phyloP scores from a whole-genome alignment of 208 protist genomes.

The Trypanosoma congolense region DNA sequence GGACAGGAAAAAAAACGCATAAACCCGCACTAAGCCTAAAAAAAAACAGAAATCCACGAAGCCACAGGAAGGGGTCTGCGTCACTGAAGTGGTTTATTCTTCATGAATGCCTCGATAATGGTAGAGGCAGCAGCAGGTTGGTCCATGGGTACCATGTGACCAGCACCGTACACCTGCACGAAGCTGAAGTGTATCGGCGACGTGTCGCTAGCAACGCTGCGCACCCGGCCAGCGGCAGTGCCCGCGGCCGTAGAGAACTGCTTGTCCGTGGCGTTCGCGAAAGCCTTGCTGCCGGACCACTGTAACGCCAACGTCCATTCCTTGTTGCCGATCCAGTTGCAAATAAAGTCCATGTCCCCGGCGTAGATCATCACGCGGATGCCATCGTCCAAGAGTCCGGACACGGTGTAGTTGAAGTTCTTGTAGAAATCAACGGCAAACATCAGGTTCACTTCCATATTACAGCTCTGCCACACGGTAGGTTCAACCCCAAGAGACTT shows the following conservation, averaged over 20 bases:
- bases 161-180: slow-evolving; percentile 72
- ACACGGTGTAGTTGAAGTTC: slow-evolving; percentile 60
- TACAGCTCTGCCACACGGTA: slow-evolving; percentile 55
- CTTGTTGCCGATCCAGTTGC: slow-evolving; percentile 91
- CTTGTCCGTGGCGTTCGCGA: slow-evolving; percentile 40
- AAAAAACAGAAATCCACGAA: too few relatives aligned
- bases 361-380: slow-evolving; percentile 89
- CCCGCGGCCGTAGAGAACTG: slow-evolving; percentile 15
- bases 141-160: slow-evolving; percentile 89
- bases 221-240: slow-evolving; percentile 22
- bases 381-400: slow-evolving; percentile 44
- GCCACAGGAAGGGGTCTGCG: too few relatives aligned
- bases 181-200: slow-evolving; percentile 57
- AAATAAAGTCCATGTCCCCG: slow-evolving; percentile 90
- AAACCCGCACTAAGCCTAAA: too few relatives aligned
- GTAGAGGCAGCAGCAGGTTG: slow-evolving; percentile 51
- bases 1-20: too few relatives aligned
- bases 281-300: slow-evolving; percentile 66
- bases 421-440: slow-evolving; percentile 67
- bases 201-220: slow-evolving; percentile 14
- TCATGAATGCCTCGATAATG: slow-evolving; percentile 45
- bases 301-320: slow-evolving; percentile 59
- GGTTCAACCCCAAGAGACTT: slow-evolving; percentile 44
- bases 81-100: slow-evolving; percentile 18
- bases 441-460: slow-evolving; percentile 28